These are phyloP conservation scores for Ceratobasidium sp. DNA, from an alignment of 1,284 basidiomycete genomes.

Conservation along the genomic window DNA sequence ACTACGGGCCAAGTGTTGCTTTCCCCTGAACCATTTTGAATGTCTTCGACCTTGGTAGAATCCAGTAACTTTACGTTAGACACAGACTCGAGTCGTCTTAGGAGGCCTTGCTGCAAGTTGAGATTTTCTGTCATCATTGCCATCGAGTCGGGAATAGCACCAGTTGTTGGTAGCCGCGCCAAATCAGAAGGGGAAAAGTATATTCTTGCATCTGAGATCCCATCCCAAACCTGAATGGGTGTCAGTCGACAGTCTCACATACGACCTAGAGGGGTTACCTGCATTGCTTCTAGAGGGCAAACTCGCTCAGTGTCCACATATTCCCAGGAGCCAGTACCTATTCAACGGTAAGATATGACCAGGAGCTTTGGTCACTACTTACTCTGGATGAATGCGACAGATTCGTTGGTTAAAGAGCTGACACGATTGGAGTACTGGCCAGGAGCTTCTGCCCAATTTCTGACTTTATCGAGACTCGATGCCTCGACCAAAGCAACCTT, in stretches of 20 bases:
- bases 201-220: constrained; percentile 79
- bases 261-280: constrained; percentile 58
- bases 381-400: constrained; percentile 79
- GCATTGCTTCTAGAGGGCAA: constrained; percentile 79
- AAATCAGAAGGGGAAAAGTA: constrained; percentile 67
- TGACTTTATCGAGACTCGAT: constrained; percentile 70
- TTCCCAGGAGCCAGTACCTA: constrained; percentile 83
- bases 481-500: constrained; percentile 80
- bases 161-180: constrained; percentile 46
- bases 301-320: constrained; percentile 75
- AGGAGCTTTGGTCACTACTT: constrained; percentile 45
- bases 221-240: constrained; percentile 79
- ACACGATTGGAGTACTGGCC: constrained; percentile 84
- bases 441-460: constrained; percentile 66
- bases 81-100: constrained; percentile 60
- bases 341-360: neutral
- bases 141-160: constrained; percentile 55
- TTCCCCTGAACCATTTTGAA: constrained; percentile 56
- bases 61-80: constrained; percentile 64
- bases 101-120: constrained; percentile 83
- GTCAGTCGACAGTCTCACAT: neutral
- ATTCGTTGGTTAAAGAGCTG: constrained; percentile 84
- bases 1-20: constrained; percentile 74
- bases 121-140: constrained; percentile 79
- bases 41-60: constrained; percentile 69